Conservation (phyloP, 2,329 filamentous ascomycete species). For the Xylariales sp. region DNA sequence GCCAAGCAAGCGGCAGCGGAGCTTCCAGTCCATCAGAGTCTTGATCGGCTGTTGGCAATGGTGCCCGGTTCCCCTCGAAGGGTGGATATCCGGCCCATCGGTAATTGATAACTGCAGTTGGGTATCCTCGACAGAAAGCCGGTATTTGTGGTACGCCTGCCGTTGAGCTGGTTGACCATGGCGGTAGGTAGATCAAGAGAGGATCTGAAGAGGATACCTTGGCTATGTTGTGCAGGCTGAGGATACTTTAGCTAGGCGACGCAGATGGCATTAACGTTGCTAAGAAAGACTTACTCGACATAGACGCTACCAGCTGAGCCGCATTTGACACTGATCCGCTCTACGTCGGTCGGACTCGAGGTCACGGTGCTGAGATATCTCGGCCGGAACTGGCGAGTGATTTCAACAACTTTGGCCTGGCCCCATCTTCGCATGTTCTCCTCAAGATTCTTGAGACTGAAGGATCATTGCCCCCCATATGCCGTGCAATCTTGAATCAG, state of each 20-base stretch:
- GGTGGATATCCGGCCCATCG: constrained; percentile 41
- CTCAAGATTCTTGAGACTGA: no score
- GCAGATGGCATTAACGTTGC: no score
- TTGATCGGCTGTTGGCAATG: background rate
- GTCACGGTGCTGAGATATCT: constrained; percentile 17
- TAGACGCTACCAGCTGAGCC: constrained; percentile 45
- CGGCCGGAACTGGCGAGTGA: constrained; percentile 11
- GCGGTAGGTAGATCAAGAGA: constrained; percentile 52
- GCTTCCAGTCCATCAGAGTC: constrained; percentile 2
- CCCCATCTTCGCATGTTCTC: constrained; percentile 12
- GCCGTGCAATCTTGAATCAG: no score
- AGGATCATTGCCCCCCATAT: no score
- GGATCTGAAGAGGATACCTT: constrained; percentile 34
- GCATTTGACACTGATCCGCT: constrained; percentile 41
- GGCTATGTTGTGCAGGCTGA: constrained; percentile 45
- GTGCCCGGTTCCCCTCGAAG: constrained; percentile 12
- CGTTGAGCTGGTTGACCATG: constrained; percentile 32
- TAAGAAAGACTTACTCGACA: constrained; percentile 40
- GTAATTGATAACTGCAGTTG: constrained; percentile 54
- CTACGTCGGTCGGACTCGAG: constrained; percentile 20
- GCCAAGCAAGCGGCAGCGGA: constrained; percentile 39
- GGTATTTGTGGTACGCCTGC: constrained; percentile 27
- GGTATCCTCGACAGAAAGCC: constrained; percentile 28
- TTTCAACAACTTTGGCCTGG: constrained; percentile 10
- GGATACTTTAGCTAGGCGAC: no score